Conservation (phyloP, 2,329 filamentous ascomycete genomes). For the Exophiala dermatitidis region DNA sequence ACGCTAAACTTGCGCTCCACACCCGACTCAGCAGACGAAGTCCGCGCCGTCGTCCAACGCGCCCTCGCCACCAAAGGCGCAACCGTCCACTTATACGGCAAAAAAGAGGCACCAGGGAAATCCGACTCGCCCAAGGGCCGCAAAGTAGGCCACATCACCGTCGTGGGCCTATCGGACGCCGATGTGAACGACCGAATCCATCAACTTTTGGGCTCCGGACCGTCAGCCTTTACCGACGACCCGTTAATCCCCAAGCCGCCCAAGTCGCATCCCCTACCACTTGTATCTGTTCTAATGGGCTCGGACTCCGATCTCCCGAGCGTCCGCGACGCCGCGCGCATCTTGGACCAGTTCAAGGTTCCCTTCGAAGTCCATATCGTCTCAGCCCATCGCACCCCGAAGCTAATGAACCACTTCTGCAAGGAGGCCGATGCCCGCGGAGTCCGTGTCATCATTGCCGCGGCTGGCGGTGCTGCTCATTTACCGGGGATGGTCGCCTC, state of each 20-base stretch:
- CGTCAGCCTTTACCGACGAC: neutral
- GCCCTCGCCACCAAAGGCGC: neutral
- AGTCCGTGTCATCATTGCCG: neutral
- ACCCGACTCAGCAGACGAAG: neutral
- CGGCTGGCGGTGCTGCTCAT: neutral
- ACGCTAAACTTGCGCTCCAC: neutral
- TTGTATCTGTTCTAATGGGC: neutral
- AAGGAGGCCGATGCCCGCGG: neutral
- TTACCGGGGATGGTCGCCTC: neutral
- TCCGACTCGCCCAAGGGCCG: neutral
- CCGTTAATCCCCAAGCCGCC: neutral
- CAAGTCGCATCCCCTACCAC: neutral
- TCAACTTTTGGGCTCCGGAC: neutral
- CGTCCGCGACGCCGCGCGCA: neutral
- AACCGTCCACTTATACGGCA: neutral
- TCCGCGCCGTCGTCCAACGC: neutral
- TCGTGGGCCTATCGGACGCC: neutral
- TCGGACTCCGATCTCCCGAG: neutral
- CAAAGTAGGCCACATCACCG: neutral
- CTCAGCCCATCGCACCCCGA: neutral
- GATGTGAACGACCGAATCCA: neutral
- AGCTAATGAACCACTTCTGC: neutral
- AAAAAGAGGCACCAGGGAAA: neutral
- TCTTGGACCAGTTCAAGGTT: neutral
- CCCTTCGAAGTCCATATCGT: neutral